Conservation (phyloP, 768 basidiomycete genomes). For the Suillus bovinus region DNA sequence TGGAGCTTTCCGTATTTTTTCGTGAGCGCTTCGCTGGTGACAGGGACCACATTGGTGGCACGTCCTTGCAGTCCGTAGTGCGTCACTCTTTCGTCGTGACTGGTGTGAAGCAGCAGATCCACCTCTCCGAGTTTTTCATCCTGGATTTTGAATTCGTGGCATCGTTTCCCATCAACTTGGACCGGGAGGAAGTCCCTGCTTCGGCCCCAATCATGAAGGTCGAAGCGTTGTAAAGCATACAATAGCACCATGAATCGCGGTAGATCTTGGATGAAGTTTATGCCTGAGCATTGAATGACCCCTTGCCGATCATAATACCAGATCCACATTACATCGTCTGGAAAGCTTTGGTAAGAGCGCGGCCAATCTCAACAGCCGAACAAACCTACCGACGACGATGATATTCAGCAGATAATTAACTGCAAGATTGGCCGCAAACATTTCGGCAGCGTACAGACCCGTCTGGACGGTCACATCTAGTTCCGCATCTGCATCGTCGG, state of each 20-base stretch:
- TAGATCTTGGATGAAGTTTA: neutral
- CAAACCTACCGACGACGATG: neutral
- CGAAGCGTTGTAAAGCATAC: neutral
- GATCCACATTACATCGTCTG: conserved; percentile 5
- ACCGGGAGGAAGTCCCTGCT: neutral
- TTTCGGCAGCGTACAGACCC: neutral
- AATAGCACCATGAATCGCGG: neutral
- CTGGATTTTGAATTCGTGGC: neutral
- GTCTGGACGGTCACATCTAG: neutral
- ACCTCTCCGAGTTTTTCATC: neutral
- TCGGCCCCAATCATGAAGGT: neutral
- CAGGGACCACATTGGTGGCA: conserved; percentile 1
- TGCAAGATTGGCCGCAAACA: neutral
- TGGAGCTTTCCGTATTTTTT: neutral
- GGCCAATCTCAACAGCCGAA: neutral
- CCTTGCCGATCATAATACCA: conserved; percentile 6
- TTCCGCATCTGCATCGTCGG: neutral
- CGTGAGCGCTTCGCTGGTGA: neutral
- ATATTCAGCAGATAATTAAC: neutral
- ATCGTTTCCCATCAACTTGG: neutral
- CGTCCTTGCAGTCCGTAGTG: conserved; percentile 2
- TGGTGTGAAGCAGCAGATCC: neutral
- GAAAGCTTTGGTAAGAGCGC: neutral
- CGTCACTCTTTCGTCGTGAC: neutral
- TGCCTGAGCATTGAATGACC: neutral